phyloP scores from a whole-genome alignment of 371 early-diverging fungal genomes.

The Syncephalis plumigaleata region DNA sequence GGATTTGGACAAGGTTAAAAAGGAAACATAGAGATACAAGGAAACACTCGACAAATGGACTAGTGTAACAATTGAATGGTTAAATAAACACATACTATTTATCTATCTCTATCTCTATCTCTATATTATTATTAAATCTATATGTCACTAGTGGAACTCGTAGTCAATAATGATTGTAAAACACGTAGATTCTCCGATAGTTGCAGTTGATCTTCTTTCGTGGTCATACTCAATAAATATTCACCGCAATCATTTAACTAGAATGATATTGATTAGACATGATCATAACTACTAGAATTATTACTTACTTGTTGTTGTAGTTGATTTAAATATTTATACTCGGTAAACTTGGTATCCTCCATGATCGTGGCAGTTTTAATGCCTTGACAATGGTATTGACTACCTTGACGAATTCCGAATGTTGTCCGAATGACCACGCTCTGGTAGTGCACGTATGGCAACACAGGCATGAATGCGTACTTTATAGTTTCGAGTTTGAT shows the following conservation, averaged over 20 bases:
- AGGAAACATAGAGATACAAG: slow-evolving; percentile 14
- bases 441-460: slow-evolving; percentile 32
- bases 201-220: slow-evolving; percentile 5
- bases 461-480: slow-evolving; percentile 61
- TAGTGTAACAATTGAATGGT: no score
- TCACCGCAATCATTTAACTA: no score
- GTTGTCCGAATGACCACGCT: slow-evolving; percentile 26
- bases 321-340: slow-evolving; percentile 9
- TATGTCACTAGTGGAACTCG: no score
- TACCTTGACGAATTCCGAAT: slow-evolving; percentile 15
- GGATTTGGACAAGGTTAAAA: slow-evolving; percentile 16
- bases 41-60: no score
- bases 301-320: slow-evolving; percentile 5
- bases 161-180: no score
- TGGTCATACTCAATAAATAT: no score
- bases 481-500: slow-evolving; percentile 53
- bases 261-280: background rate
- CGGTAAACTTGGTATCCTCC: slow-evolving; percentile 3
- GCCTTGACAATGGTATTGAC: slow-evolving; percentile 20
- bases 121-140: no score
- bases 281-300: background rate
- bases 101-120: no score
- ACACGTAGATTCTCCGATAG: slow-evolving; percentile 3
- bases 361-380: slow-evolving; percentile 15
- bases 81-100: no score